Conservation (phyloP, 129 eudicot genomes). For the Silybum marianum region DNA sequence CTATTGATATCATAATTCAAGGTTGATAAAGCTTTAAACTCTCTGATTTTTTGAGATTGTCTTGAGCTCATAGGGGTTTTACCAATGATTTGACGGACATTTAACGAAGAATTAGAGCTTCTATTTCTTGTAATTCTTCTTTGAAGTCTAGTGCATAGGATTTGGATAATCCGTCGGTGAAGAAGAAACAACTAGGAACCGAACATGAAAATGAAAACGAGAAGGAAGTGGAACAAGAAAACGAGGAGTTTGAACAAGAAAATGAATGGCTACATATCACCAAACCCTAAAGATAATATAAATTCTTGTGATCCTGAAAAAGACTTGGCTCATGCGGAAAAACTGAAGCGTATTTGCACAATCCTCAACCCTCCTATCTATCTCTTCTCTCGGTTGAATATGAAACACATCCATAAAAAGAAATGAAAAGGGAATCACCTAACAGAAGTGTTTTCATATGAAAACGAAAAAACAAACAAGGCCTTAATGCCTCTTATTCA, state of each 20-base stretch:
- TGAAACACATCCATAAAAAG: constrained; percentile 18
- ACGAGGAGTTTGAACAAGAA: constrained; percentile 11
- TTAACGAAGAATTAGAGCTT: constrained; percentile 64
- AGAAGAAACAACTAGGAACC: neutral
- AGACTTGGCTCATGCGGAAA: neutral
- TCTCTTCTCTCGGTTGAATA: neutral
- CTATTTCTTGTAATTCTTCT: constrained; percentile 57
- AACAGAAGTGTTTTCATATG: too few relatives aligned
- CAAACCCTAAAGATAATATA: constrained; percentile 25
- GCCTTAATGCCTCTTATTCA: too few relatives aligned
- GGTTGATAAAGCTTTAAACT: constrained; percentile 50
- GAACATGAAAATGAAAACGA: too few relatives aligned
- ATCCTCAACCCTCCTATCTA: neutral
- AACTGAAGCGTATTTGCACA: neutral
- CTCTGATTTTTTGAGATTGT: constrained; percentile 31
- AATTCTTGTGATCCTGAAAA: constrained; percentile 25
- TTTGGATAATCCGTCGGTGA: constrained; percentile 31
- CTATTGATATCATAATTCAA: constrained; percentile 56
- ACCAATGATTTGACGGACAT: constrained; percentile 34
- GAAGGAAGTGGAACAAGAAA: constrained; percentile 11
- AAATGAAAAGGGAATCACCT: neutral
- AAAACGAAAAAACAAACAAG: too few relatives aligned
- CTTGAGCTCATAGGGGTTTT: constrained; percentile 36
- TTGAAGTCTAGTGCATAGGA: constrained; percentile 52
- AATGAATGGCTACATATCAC: neutral